These are phyloP conservation scores for Ophiostoma populinum DNA, from an alignment of 2,329 filamentous ascomycete genomes.

Conservation along the genomic window DNA sequence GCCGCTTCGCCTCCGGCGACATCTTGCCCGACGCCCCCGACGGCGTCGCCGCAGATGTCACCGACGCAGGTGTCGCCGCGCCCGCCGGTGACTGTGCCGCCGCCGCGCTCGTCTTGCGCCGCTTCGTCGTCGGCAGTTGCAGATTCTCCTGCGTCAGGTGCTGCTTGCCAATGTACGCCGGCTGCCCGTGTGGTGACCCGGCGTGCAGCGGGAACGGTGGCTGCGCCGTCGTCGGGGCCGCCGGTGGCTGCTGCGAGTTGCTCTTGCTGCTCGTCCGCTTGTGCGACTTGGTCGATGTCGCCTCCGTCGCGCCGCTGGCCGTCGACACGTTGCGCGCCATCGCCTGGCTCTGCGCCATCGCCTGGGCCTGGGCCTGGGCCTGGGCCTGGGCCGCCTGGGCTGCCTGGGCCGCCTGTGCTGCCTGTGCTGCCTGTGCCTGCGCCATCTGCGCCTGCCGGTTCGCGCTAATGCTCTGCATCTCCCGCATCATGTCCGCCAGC, in stretches of 20 bases:
- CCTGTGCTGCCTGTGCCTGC: slow-evolving; percentile 2
- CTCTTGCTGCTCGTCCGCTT: slow-evolving; percentile 28
- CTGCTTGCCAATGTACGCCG: slow-evolving; percentile 34
- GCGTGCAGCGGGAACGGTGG: slow-evolving; percentile 39
- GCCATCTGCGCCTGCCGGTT: background rate
- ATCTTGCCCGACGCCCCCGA: slow-evolving; percentile 25
- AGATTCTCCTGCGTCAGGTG: slow-evolving; percentile 35
- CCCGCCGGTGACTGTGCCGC: slow-evolving; percentile 20
- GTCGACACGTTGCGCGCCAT: slow-evolving; percentile 27
- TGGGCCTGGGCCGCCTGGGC: too few relatives aligned
- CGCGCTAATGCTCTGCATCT: slow-evolving; percentile 13
- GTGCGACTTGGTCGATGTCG: slow-evolving; percentile 30
- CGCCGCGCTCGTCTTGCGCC: slow-evolving; percentile 27
- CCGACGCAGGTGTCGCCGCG: slow-evolving; percentile 20
- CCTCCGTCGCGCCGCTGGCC: slow-evolving; percentile 21
- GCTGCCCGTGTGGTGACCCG: slow-evolving; percentile 41
- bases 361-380: slow-evolving; percentile 13
- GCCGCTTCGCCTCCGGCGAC: slow-evolving; percentile 28
- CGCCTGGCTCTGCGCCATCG: slow-evolving; percentile 13
- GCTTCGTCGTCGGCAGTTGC: slow-evolving; percentile 37
- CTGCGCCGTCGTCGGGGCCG: slow-evolving; percentile 39
- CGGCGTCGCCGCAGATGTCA: slow-evolving; percentile 11
- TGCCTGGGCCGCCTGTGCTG: too few relatives aligned
- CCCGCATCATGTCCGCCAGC: slow-evolving; percentile 34
- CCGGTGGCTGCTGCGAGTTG: slow-evolving; percentile 28